Conservation (phyloP, 2,329 filamentous ascomycete species). For the Sphaerulina vaccinii region DNA sequence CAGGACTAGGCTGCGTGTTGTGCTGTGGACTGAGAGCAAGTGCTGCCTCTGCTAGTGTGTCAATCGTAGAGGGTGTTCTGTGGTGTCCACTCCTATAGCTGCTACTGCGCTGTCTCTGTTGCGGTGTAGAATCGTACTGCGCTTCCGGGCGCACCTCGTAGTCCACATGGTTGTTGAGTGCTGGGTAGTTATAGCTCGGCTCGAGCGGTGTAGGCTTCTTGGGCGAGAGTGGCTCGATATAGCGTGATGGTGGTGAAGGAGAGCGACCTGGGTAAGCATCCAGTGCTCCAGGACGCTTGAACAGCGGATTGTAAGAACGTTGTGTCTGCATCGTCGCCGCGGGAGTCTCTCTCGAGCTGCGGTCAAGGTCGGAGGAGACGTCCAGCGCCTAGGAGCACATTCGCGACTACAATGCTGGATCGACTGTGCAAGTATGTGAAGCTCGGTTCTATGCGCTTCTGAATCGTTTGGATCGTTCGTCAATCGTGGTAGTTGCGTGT, state of each 20-base stretch:
- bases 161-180: constrained; percentile 30
- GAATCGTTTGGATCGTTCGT: neutral
- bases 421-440: neutral
- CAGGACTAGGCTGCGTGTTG: constrained; percentile 14
- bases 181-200: constrained; percentile 38
- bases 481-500: neutral
- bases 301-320: constrained; percentile 8
- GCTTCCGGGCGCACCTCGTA: constrained; percentile 26
- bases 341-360: neutral
- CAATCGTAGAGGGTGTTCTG: constrained; percentile 41
- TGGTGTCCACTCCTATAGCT: constrained; percentile 31
- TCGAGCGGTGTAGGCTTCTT: constrained; percentile 32
- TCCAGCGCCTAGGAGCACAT: neutral
- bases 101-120: constrained; percentile 17
- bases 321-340: constrained; percentile 3
- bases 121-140: constrained; percentile 22
- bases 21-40: constrained; percentile 40
- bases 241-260: constrained; percentile 36
- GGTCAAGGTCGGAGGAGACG: neutral
- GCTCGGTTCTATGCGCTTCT: neutral
- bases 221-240: constrained; percentile 39
- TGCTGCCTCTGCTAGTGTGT: constrained; percentile 46
- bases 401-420: neutral
- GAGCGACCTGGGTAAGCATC: constrained; percentile 27
- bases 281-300: constrained; percentile 1